These are phyloP conservation scores for Saccharomycopsis sp. DNA, from an alignment of 805 yeast species.

Conservation along the genomic window DNA sequence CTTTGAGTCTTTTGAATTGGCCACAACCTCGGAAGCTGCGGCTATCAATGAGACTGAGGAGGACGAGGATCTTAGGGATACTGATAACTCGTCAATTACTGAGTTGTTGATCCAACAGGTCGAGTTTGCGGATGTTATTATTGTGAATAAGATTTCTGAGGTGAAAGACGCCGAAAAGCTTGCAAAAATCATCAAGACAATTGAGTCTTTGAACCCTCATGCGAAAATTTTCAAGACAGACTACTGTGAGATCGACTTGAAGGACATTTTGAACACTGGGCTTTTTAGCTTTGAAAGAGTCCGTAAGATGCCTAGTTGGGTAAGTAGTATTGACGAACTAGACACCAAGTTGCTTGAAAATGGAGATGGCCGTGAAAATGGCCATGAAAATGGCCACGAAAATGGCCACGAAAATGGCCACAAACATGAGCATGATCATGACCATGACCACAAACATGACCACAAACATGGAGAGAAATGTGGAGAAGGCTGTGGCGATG, in stretches of 20 bases:
- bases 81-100: constrained; percentile 27
- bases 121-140: constrained; percentile 40
- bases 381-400: constrained; percentile 11
- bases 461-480: constrained; percentile 13
- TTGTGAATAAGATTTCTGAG: constrained; percentile 34
- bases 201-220: constrained; percentile 35
- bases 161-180: constrained; percentile 25
- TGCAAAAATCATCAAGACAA: constrained; percentile 29
- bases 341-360: constrained; percentile 1
- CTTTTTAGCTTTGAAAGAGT: constrained; percentile 33
- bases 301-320: constrained; percentile 18
- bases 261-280: constrained; percentile 32
- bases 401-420: constrained; percentile 5
- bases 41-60: constrained; percentile 13
- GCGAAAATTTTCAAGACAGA: constrained; percentile 34
- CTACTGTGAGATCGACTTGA: constrained; percentile 31
- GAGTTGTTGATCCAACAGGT: constrained; percentile 42
- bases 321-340: constrained; percentile 2
- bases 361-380: constrained; percentile 3
- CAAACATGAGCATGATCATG: constrained; percentile 6
- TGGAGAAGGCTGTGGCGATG: constrained; percentile 9
- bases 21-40: constrained; percentile 19
- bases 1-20: constrained; percentile 29
- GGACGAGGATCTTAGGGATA: constrained; percentile 21
- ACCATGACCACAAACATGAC: constrained; percentile 12